These are phyloP conservation scores for Colletotrichum sp. DNA, from an alignment of 2,329 filamentous ascomycete species.

Conservation along the genomic window DNA sequence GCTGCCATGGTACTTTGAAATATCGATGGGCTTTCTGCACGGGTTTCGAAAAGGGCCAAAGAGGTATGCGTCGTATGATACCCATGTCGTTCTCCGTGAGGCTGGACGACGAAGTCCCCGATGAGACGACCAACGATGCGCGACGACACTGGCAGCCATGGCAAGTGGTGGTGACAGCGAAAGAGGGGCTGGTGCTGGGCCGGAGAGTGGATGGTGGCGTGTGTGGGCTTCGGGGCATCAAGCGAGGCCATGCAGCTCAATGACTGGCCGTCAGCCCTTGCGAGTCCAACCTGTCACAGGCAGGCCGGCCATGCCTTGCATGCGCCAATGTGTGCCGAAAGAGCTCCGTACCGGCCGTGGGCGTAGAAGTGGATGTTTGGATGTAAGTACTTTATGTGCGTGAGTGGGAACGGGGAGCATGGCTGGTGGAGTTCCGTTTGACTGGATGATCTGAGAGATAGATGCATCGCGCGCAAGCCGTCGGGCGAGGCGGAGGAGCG, in stretches of 20 bases:
- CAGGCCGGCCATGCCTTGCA: conserved; percentile 5
- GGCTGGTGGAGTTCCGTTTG: conserved; percentile 7
- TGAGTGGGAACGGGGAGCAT: conserved; percentile 10
- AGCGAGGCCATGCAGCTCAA: conserved; percentile 5
- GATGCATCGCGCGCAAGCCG: neutral
- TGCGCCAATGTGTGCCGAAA: neutral
- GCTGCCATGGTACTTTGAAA: conserved; percentile 6
- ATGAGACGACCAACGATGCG: neutral
- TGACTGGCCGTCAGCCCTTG: conserved; percentile 7
- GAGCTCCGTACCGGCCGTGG: neutral
- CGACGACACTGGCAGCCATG: neutral
- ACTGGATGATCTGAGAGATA: conserved; percentile 5
- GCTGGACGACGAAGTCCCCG: neutral
- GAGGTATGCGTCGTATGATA: neutral
- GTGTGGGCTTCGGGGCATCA: neutral
- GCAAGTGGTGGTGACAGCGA: neutral
- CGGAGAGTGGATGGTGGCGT: conserved; percentile 7
- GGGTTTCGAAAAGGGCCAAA: neutral
- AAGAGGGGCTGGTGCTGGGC: neutral
- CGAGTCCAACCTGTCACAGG: neutral
- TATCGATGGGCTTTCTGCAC: conserved; percentile 8
- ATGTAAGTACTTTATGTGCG: conserved; percentile 5
- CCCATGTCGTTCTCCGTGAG: conserved; percentile 4
- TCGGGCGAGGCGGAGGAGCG: neutral
- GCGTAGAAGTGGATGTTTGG: conserved; percentile 13